Percentiles rank a stretch among this genome's conserved stretches.
Conservation (phyloP, 192 early-diverging fungal species). For the Linnemannia zychae region DNA sequence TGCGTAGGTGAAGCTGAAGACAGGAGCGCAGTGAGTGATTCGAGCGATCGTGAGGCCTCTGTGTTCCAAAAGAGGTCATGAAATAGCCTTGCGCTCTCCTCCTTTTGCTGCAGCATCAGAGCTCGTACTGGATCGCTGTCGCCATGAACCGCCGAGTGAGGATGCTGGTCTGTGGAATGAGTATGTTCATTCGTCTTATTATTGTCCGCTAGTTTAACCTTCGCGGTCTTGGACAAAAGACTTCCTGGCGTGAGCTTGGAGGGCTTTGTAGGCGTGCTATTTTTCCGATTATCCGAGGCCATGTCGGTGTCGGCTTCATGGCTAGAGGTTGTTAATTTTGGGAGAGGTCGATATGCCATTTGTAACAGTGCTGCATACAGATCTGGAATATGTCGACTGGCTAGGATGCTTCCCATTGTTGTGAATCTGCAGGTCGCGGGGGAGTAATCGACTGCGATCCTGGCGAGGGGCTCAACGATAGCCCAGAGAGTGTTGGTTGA, state of each 20-base stretch:
- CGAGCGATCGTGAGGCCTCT: constrained; percentile 69
- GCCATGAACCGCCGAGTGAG: neutral
- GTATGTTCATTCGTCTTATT: neutral
- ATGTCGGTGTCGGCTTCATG: neutral
- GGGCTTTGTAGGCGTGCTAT: neutral
- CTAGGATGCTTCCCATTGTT: constrained; percentile 69
- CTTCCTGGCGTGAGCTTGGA: constrained; percentile 24
- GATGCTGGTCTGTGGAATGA: neutral
- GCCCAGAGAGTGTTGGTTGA: constrained; percentile 26
- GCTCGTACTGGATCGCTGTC: constrained; percentile 6
- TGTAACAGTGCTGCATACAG: constrained; percentile 77
- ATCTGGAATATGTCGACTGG: constrained; percentile 71
- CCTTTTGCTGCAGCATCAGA: constrained; percentile 33
- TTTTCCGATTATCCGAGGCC: neutral
- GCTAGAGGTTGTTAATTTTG: constrained; percentile 21
- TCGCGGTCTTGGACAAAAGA: constrained; percentile 5
- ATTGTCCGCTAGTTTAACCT: neutral
- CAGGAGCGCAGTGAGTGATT: constrained; percentile 75
- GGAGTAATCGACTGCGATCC: constrained; percentile 35
- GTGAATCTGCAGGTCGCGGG: constrained; percentile 57
- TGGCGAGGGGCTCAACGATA: constrained; percentile 39
- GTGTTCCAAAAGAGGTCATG: constrained; percentile 58
- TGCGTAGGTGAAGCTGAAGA: constrained; percentile 65
- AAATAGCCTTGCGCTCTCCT: constrained; percentile 55
- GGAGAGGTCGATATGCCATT: constrained; percentile 74